A percentile compares a stretch with the other conserved stretches of the same genome.
Evolutionary conservation across 1,284 basidiomycete genomes (phyloP).

Genomic region (Polyporus tsugae): DNA sequence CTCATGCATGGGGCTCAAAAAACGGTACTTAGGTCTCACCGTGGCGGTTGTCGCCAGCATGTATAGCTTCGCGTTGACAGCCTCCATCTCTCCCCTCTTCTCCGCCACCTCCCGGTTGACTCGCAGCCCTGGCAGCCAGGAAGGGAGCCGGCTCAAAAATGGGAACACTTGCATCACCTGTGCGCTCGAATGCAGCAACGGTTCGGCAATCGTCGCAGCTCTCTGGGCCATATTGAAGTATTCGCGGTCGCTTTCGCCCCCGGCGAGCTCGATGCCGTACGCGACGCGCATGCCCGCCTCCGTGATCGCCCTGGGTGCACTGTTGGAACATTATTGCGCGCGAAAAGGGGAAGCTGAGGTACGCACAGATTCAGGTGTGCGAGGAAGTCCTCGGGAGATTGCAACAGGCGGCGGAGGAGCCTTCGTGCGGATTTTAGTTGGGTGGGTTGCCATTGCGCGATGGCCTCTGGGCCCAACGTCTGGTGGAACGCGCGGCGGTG

Average conservation of each 20-base stretch:
- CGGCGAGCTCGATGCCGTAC: neutral
- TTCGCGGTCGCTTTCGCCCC: neutral
- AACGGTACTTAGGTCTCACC: neutral
- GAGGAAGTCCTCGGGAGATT: slow-evolving; percentile 1
- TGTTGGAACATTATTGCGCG: too few species aligned
- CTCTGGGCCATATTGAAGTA: slow-evolving; percentile 1
- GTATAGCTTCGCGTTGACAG: neutral
- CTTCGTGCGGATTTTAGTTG: neutral
- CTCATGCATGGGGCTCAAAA: neutral
- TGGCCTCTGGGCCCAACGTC: neutral
- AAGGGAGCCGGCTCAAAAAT: neutral
- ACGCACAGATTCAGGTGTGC: neutral
- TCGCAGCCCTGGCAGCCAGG: neutral
- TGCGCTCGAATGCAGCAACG: neutral
- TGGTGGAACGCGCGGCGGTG: slow-evolving; percentile 1
- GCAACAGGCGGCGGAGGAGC: neutral
- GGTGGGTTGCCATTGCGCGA: neutral
- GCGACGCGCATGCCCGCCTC: neutral
- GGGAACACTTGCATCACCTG: neutral
- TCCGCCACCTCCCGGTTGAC: neutral
- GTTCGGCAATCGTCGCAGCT: neutral
- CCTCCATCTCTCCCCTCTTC: neutral
- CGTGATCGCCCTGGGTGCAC: neutral
- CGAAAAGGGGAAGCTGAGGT: neutral
- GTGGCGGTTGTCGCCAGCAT: neutral